Evolutionary conservation across 768 basidiomycete species (phyloP).

Genomic region (Phlebiopsis gigantea): DNA sequence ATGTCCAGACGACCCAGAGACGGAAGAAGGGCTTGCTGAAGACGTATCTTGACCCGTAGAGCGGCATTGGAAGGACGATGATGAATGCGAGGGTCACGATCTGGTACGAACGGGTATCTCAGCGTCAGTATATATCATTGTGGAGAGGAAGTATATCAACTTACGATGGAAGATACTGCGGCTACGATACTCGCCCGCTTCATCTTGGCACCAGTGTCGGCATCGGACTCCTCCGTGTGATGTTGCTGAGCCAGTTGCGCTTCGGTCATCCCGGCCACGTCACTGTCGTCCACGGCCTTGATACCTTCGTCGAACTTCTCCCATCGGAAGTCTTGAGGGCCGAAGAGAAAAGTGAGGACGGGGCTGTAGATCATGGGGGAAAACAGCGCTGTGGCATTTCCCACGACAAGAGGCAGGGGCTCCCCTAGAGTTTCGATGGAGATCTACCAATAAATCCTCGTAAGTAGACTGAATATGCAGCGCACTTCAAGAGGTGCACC

Average conservation of each 20-base stretch:
- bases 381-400: constrained; percentile 7
- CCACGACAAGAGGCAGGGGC: constrained; percentile 11
- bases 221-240: not conserved
- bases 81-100: constrained; percentile 9
- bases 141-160: too few species aligned
- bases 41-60: constrained; percentile 13
- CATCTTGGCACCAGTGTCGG: not conserved
- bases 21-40: constrained; percentile 14
- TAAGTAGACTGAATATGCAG: not conserved
- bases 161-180: constrained; percentile 8
- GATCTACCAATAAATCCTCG: not conserved
- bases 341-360: constrained; percentile 9
- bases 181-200: constrained; percentile 1
- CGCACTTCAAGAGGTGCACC: not conserved
- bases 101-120: not conserved
- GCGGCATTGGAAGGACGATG: constrained; percentile 13
- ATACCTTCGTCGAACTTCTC: constrained; percentile 70
- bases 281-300: constrained; percentile 63
- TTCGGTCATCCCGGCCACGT: constrained; percentile 55
- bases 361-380: constrained; percentile 6
- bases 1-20: constrained; percentile 12
- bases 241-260: constrained; percentile 7
- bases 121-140: too few species aligned
- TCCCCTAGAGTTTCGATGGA: constrained; percentile 7
- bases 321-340: constrained; percentile 33